Base-by-base conservation (phyloP, 2,329 filamentous ascomycete genomes). In the Dactylella cylindrospora region DNA sequence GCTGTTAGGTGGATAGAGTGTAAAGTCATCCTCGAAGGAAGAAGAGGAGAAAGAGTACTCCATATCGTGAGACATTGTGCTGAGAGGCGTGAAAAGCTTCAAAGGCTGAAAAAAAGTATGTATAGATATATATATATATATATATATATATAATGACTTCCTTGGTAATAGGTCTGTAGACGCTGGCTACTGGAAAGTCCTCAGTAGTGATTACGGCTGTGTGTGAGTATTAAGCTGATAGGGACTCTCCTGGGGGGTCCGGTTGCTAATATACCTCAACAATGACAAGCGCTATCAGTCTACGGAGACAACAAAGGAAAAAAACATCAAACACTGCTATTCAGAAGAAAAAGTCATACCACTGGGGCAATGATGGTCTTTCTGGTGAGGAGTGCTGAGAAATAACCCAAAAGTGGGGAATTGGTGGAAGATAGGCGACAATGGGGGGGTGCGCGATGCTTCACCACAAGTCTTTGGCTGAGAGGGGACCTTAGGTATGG, bases 211-310 rank as follows among this genome's bases (percentile, higher is more conserved):
- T 35, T 54, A 62, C 57, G 57, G 54, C 28, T 62, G 57, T 50
- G 57, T 29, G 57, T 62, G 57, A 62, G 49, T 62, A 62, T 62
- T 54, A 54, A 12, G 57, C 57, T 62, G 31, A 10, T 29, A 36
- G 55, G 28, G 13, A 22, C 26, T 46, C 26, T 62, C 44, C 41
- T 46, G 35, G 22, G 19, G 44, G 33, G 52, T 49, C 57, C 49
- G 57, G 44, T 23, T 36, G 57, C 57, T 50, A 54, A 54, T 62
- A 50, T n/a, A 33, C 35, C 43, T 62, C 57, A 62, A 29, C 57
- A 40, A 62, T 49, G 49, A 62, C 57, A 62, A 62, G 54, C 57
- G 57, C 36, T 43, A 62, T 62, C 57, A 62, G 57, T 62, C 57
- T 54, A 62, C 57, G 13, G n/a, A n/a, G n/a, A n/a, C n/a, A n/a